Evolutionary conservation across 192 early-diverging fungal species (phyloP), one percentile per base, ranked within the genome.

Genomic region (Pecoramyces ruminantium): DNA sequence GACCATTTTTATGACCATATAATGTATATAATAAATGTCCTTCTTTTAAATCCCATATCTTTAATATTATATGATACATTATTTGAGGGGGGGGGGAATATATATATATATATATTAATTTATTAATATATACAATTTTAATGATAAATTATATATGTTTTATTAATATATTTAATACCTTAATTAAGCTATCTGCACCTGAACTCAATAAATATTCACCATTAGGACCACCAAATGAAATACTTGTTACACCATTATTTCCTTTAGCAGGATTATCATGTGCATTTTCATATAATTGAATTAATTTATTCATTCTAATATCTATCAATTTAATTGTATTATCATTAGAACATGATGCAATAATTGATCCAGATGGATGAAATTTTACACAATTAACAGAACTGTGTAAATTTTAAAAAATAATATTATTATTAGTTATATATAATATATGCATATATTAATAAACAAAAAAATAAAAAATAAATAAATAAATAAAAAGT

Each of bases 21-120:
- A 91, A 83, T 28, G 90, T 90, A 82, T 91, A 91, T 78, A 90
- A 90, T 40, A 91, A 80, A 81, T 89, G 89, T 0, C 90, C 90
- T 83, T 91, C 90, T 78, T 88, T 88, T 29, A 91, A 42, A 83
- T 91, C 90, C 89, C 89, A 91, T 78, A 91, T 86, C 86, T 89
- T 38, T 40, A 58, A 34, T 34, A 34, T n/a, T n/a, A n/a, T n/a
- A n/a, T n/a, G n/a, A n/a, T n/a, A n/a, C n/a, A n/a, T n/a, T n/a
- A n/a, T n/a, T n/a, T n/a, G n/a, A n/a, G n/a, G n/a, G n/a, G n/a
- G n/a, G n/a, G n/a, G n/a, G n/a, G n/a, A n/a, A n/a, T n/a, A n/a
- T n/a, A n/a, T n/a, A n/a, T n/a, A n/a, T n/a, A n/a, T n/a, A n/a
- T n/a, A n/a, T n/a, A n/a, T n/a, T n/a, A n/a, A n/a, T n/a, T n/a